These are phyloP conservation scores for Globisporangium barbulae DNA, from an alignment of 352 stramenopile species.

Conservation along the genomic window DNA sequence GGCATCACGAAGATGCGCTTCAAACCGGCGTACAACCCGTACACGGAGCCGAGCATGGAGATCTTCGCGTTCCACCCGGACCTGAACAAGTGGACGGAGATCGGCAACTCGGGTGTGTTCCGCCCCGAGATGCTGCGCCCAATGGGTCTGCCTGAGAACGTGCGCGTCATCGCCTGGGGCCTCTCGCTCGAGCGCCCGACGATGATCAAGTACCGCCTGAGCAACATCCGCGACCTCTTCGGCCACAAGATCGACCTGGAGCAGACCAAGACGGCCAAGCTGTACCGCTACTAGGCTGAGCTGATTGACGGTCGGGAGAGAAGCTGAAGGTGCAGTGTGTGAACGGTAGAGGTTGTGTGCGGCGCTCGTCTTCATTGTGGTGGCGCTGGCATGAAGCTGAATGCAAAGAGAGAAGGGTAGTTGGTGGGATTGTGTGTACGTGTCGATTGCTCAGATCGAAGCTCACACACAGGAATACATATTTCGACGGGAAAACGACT, in stretches of 20 bases:
- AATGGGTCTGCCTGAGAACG: slow-evolving; percentile 99
- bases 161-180: slow-evolving; percentile 99
- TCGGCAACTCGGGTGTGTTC: slow-evolving; percentile 99
- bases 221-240: slow-evolving; percentile 99
- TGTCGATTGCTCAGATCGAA: background rate
- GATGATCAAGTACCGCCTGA: slow-evolving; percentile 99
- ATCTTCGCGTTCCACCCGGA: slow-evolving; percentile 99
- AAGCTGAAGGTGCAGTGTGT: background rate
- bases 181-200: slow-evolving; percentile 98
- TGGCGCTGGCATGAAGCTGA: background rate
- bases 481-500: slow-evolving; percentile 1
- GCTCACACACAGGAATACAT: background rate
- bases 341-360: background rate
- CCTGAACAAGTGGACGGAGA: slow-evolving; percentile 99
- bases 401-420: background rate
- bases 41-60: slow-evolving; percentile 99
- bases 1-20: slow-evolving; percentile 98
- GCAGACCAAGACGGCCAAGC: slow-evolving; percentile 91
- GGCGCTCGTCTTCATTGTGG: background rate
- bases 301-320: background rate
- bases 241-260: slow-evolving; percentile 99
- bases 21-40: slow-evolving; percentile 99
- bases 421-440: background rate
- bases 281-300: slow-evolving; percentile 75
- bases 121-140: slow-evolving; percentile 98